phyloP scores from a whole-genome alignment of 345 rosid genomes.

The Syzygium grande region DNA sequence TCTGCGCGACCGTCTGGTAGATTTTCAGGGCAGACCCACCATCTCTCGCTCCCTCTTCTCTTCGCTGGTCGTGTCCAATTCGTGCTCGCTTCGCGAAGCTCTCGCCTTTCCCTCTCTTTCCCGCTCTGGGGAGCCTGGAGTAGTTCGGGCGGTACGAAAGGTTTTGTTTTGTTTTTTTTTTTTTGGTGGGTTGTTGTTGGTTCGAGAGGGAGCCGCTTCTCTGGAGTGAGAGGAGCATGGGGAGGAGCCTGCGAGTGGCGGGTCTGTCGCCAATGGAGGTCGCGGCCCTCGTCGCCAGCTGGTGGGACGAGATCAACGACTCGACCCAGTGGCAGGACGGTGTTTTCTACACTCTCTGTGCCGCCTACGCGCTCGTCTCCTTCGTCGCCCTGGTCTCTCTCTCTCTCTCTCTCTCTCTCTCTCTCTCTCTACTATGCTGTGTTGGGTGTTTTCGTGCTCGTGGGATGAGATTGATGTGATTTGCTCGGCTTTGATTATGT shows the following conservation, averaged over 20 bases:
- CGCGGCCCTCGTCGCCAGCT: constrained; percentile 14
- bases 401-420: constrained; percentile 2
- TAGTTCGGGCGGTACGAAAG: background rate
- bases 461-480: background rate
- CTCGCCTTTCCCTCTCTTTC: background rate
- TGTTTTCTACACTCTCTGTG: constrained; percentile 82
- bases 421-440: background rate
- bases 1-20: background rate
- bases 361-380: constrained; percentile 88
- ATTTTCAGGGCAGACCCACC: background rate
- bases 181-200: background rate
- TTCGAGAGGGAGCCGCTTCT: background rate
- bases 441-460: background rate
- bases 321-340: constrained; percentile 92
- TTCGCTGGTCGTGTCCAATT: background rate
- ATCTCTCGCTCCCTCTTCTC: background rate
- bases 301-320: constrained; percentile 92
- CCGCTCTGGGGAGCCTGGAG: background rate
- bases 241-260: constrained; percentile 7
- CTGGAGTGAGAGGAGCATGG: constrained; percentile 1
- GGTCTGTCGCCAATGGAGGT: constrained; percentile 5
- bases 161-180: background rate
- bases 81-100: background rate
- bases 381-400: constrained; percentile 56
- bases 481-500: background rate